Conservation (phyloP, 179 eudicot species). For the Carnegiea gigantea region DNA sequence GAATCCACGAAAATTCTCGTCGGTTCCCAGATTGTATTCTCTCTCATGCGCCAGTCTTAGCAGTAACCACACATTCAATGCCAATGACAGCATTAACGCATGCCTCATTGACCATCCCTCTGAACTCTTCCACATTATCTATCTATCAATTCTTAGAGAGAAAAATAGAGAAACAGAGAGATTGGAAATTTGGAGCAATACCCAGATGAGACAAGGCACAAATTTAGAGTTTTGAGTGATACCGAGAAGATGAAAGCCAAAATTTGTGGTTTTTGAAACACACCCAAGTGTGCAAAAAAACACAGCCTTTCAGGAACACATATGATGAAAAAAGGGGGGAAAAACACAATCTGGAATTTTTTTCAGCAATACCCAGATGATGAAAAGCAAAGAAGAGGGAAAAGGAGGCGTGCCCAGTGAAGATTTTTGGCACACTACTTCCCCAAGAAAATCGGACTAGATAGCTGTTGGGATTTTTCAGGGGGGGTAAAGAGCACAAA, state of each 20-base stretch:
- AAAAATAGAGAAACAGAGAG: neutral
- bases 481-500: neutral
- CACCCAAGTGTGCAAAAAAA: too few species aligned
- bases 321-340: too few species aligned
- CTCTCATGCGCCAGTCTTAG: constrained; percentile 39
- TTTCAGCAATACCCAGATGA: too few species aligned
- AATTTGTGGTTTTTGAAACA: too few species aligned
- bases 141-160: neutral
- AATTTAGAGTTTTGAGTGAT: neutral
- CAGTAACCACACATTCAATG: constrained; percentile 53
- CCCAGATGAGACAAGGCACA: constrained; percentile 17
- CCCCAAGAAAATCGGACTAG: neutral
- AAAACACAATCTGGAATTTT: neutral
- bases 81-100: constrained; percentile 51
- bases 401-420: neutral
- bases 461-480: constrained; percentile 6
- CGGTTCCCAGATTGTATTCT: constrained; percentile 29
- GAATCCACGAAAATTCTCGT: constrained; percentile 27
- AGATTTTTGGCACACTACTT: neutral
- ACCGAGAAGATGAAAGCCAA: constrained; percentile 12
- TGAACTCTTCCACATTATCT: constrained; percentile 35
- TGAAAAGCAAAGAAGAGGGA: neutral
- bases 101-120: constrained; percentile 42
- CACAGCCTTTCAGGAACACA: too few species aligned
- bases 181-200: neutral